phyloP scores from a whole-genome alignment of 768 basidiomycete genomes.

The Leucocoprinus birnbaumii region DNA sequence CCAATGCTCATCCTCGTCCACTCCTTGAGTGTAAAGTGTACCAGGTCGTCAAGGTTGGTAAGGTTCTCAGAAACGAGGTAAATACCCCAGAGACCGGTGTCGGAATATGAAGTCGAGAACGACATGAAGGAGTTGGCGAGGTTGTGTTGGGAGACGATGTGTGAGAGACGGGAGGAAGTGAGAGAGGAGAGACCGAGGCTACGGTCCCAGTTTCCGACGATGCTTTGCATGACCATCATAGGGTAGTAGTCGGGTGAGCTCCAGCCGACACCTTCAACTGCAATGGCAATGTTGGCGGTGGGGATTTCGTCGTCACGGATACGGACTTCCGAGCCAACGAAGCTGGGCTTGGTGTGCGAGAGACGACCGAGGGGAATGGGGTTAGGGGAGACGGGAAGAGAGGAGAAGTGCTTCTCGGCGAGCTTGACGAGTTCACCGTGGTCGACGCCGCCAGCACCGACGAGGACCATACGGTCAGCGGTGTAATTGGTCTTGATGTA shows the following conservation, averaged over 20 bases:
- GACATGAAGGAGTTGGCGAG: constrained; percentile 99
- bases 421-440: constrained; percentile 91
- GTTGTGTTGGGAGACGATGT: constrained; percentile 88
- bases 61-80: constrained; percentile 96
- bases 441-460: constrained; percentile 93
- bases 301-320: constrained; percentile 89
- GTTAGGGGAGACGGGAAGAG: constrained; percentile 81
- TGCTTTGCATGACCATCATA: constrained; percentile 97
- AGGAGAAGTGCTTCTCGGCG: constrained; percentile 90
- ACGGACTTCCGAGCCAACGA: constrained; percentile 94
- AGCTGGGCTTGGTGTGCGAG: constrained; percentile 73
- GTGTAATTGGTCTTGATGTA: constrained; percentile 99
- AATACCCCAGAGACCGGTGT: constrained; percentile 98
- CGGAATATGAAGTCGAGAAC: constrained; percentile 98
- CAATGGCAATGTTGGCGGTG: constrained; percentile 92
- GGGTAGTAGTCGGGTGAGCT: constrained; percentile 98
- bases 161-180: constrained; percentile 87
- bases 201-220: constrained; percentile 99
- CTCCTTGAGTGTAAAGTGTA: constrained; percentile 92
- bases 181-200: constrained; percentile 88
- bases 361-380: constrained; percentile 87
- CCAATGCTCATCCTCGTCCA: constrained; percentile 94
- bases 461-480: constrained; percentile 98
- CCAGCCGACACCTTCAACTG: constrained; percentile 98
- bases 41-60: constrained; percentile 87